Evolutionary conservation across 2,329 filamentous ascomycete species (phyloP).

Genomic region (Coniochaeta hoffmannii): DNA sequence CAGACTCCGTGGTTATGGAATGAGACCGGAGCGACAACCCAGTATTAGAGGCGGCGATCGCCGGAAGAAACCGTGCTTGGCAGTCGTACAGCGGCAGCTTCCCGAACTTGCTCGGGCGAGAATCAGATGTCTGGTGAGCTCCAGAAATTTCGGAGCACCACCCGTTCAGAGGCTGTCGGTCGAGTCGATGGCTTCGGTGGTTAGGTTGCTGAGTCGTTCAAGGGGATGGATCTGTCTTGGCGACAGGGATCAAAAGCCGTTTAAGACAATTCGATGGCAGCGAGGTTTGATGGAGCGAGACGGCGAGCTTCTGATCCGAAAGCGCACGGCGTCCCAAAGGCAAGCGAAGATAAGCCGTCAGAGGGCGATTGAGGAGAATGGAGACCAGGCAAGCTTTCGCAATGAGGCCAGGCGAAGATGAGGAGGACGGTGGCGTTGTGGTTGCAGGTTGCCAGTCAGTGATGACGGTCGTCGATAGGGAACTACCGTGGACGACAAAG

Average conservation of each 20-base stretch:
- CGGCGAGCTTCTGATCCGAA: neutral
- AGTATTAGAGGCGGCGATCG: neutral
- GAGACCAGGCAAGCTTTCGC: neutral
- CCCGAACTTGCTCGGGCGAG: neutral
- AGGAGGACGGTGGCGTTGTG: neutral
- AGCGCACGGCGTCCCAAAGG: neutral
- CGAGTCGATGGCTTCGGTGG: neutral
- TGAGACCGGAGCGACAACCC: neutral
- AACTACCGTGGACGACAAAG: neutral
- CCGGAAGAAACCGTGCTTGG: neutral
- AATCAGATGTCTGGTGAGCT: neutral
- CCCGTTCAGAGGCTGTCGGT: neutral
- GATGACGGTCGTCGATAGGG: neutral
- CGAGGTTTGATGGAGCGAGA: neutral
- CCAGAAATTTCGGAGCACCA: neutral
- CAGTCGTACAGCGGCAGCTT: neutral
- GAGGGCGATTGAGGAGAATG: neutral
- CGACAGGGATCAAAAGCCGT: neutral
- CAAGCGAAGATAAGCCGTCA: neutral
- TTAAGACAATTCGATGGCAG: neutral
- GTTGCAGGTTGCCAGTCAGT: neutral
- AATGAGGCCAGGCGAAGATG: neutral
- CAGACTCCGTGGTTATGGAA: neutral
- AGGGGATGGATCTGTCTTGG: neutral
- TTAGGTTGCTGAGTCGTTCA: slow-evolving; percentile 1